These are phyloP conservation scores for Didymella keratinophila DNA, from an alignment of 2,329 filamentous ascomycete species.

Conservation along the genomic window DNA sequence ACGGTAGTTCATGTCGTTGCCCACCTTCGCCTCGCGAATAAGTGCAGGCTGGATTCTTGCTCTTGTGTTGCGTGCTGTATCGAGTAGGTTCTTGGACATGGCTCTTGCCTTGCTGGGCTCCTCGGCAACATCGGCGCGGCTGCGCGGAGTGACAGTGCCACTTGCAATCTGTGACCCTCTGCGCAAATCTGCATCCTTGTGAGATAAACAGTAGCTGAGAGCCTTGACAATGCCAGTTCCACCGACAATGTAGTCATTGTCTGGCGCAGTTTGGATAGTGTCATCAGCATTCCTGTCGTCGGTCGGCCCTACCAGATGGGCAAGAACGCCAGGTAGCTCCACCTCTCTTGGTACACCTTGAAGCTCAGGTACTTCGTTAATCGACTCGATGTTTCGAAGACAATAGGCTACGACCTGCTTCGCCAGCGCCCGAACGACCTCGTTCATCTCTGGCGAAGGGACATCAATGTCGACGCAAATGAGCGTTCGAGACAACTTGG, in stretches of 20 bases:
- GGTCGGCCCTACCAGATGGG: conserved; percentile 82
- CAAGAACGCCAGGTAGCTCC: conserved; percentile 81
- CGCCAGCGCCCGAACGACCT: conserved; percentile 88
- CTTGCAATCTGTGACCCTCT: conserved; percentile 54
- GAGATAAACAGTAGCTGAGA: conserved; percentile 86
- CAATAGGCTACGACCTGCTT: conserved; percentile 97
- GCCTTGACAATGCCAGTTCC: conserved; percentile 96
- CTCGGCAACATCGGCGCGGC: conserved; percentile 28
- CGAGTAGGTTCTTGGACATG: conserved; percentile 89
- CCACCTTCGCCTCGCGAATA: conserved; percentile 73
- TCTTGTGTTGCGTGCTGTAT: conserved; percentile 88
- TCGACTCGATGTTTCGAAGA: conserved; percentile 85
- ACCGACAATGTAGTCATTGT: conserved; percentile 95
- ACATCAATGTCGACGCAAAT: conserved; percentile 93
- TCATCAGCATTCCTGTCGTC: conserved; percentile 61
- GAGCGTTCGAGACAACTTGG: conserved; percentile 81
- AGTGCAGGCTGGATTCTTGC: conserved; percentile 83
- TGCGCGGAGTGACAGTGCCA: conserved; percentile 63
- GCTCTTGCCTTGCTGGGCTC: conserved; percentile 62
- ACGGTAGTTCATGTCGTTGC: conserved; percentile 80
- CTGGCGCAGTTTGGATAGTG: conserved; percentile 74
- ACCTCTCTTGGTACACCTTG: conserved; percentile 60
- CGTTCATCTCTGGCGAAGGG: conserved; percentile 80
- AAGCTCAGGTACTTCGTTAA: conserved; percentile 70
- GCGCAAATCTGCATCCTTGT: conserved; percentile 69